Evolutionary conservation across 208 protist species (phyloP).

Genomic region (Entamoeba invadens): DNA sequence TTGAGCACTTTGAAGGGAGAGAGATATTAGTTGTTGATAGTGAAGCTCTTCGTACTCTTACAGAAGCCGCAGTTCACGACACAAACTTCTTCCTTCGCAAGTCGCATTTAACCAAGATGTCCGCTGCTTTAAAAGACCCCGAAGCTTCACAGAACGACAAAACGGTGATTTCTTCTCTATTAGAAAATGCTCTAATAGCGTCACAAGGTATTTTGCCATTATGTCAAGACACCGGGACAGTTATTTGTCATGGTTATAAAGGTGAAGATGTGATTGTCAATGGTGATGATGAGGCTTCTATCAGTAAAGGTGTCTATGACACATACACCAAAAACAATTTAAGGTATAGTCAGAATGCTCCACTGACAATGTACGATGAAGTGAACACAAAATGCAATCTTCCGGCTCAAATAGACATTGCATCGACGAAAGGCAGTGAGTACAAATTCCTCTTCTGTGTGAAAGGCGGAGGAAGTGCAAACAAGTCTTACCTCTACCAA

Average conservation of each 20-base stretch:
- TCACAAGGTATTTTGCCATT: slow-evolving; percentile 46
- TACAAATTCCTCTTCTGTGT: slow-evolving; percentile 82
- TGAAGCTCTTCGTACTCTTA: not conserved
- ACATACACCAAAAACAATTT: slow-evolving; percentile 75
- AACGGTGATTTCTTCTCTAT: not conserved
- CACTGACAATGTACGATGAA: slow-evolving; percentile 77
- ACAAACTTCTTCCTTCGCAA: not conserved
- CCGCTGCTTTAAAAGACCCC: not conserved
- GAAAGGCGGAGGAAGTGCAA: slow-evolving; percentile 83
- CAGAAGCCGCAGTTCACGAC: not conserved
- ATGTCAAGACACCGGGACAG: slow-evolving; percentile 84
- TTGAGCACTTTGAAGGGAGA: not conserved
- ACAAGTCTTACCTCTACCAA: slow-evolving; percentile 85
- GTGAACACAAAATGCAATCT: slow-evolving; percentile 83
- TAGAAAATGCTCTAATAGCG: not conserved
- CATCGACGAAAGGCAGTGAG: slow-evolving; percentile 67
- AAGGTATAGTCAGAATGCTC: slow-evolving; percentile 67
- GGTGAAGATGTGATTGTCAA: slow-evolving; percentile 73
- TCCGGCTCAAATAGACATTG: slow-evolving; percentile 82
- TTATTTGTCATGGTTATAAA: slow-evolving; percentile 76
- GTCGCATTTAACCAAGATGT: not conserved
- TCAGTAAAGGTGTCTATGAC: slow-evolving; percentile 75
- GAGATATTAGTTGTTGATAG: not conserved
- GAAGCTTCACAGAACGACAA: not conserved
- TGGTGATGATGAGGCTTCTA: slow-evolving; percentile 65